phyloP scores from a whole-genome alignment of 345 rosid species.

The Eucalyptus marginata region DNA sequence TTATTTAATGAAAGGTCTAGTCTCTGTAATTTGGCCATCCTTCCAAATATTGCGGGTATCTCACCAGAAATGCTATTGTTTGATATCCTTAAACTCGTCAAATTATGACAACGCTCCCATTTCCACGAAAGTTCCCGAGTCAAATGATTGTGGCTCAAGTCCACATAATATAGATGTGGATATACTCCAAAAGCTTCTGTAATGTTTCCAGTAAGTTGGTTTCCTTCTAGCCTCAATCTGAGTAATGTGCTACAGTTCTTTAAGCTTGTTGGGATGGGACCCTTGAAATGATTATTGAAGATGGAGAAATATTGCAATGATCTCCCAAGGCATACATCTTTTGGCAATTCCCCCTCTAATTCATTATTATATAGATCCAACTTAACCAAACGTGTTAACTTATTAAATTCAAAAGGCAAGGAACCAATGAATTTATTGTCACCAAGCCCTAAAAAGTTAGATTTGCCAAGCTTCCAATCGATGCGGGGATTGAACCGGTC shows the following conservation, averaged over 20 bases:
- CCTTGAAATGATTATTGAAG: neutral
- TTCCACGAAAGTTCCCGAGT: rapidly evolving
- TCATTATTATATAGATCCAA: rapidly evolving
- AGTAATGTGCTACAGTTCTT: neutral
- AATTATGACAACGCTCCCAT: rapidly evolving
- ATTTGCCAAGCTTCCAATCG: too few relatives aligned
- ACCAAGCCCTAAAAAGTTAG: rapidly evolving
- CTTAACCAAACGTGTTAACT: rapidly evolving
- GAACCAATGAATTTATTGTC: neutral
- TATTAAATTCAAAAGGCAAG: neutral
- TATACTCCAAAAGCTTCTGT: neutral
- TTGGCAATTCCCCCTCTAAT: neutral
- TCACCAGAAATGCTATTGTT: neutral
- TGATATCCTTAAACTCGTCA: neutral
- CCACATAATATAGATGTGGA: neutral
- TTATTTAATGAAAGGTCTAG: neutral
- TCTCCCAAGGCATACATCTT: neutral
- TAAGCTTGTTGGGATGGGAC: neutral
- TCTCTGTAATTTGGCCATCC: neutral
- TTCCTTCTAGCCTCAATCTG: neutral
- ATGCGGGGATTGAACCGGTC: neutral
- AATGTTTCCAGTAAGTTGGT: neutral
- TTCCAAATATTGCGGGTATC: neutral
- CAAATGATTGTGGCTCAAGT: neutral
- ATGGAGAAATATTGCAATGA: rapidly evolving